phyloP scores from a whole-genome alignment of 108 stramenopile species.

The Epithemia pelagica region DNA sequence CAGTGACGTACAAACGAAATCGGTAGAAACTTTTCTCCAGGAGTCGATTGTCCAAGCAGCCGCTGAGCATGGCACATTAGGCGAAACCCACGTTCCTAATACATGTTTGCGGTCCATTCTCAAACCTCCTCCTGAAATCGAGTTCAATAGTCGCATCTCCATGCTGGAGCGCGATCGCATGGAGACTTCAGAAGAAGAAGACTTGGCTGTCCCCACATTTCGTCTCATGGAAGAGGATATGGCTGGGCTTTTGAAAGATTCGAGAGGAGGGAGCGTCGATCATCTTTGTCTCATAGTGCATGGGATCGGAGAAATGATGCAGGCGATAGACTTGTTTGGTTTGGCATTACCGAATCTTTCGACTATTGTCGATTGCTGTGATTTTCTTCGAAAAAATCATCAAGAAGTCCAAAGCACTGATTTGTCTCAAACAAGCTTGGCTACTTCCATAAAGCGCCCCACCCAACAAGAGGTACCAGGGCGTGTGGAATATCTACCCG shows the following conservation, averaged over 20 bases:
- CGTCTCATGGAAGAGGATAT: conserved; percentile 4
- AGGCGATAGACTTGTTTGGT: conserved; percentile 50
- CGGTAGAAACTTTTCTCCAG: not conserved
- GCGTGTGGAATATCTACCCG: conserved; percentile 65
- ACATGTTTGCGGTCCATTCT: conserved; percentile 8
- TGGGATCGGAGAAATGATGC: conserved; percentile 73
- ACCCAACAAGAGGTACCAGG: conserved; percentile 2
- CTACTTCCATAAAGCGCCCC: not conserved
- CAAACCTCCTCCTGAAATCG: not conserved
- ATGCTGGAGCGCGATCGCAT: not conserved
- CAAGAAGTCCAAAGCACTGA: conserved; percentile 27
- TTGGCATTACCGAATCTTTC: conserved; percentile 43
- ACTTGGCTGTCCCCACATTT: conserved; percentile 4
- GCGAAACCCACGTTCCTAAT: conserved; percentile 11
- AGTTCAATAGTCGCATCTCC: not conserved
- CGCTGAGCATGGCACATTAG: conserved; percentile 3
- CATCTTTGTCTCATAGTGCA: conserved; percentile 74
- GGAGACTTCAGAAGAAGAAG: not conserved
- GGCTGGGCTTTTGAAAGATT: not conserved
- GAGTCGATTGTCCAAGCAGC: conserved; percentile 8
- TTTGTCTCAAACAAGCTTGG: conserved; percentile 15
- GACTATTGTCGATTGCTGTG: conserved; percentile 60
- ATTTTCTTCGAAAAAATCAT: conserved; percentile 58
- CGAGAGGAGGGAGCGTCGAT: conserved; percentile 28
- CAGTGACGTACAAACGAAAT: not conserved